These are phyloP conservation scores for Boletales sp. DNA, from an alignment of 768 basidiomycete species.

Conservation along the genomic window DNA sequence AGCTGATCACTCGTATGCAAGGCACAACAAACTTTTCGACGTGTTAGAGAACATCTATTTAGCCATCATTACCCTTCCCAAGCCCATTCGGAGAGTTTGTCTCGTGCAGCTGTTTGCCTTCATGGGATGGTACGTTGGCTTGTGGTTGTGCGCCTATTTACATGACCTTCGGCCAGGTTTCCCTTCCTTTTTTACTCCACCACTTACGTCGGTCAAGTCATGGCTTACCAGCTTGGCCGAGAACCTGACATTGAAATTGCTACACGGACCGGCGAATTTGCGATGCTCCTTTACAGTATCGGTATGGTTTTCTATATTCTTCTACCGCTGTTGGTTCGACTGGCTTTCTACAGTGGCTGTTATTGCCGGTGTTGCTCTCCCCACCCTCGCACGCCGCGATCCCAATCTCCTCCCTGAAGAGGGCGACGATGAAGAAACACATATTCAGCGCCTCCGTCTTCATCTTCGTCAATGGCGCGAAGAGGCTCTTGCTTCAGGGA, in stretches of 20 bases:
- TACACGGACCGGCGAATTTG: conserved; percentile 80
- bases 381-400: conserved; percentile 79
- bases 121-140: conserved; percentile 78
- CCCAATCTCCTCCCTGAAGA: conserved; percentile 70
- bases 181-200: conserved; percentile 95
- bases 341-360: conserved; percentile 65
- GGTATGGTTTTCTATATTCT: conserved; percentile 40
- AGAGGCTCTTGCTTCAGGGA: conserved; percentile 74
- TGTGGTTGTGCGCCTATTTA: conserved; percentile 8
- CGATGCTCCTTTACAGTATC: conserved; percentile 87
- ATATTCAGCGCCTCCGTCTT: conserved; percentile 63
- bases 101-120: conserved; percentile 93
- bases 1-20: conserved; percentile 4
- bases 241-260: conserved; percentile 85
- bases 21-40: conserved; percentile 58
- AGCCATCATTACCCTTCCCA: conserved; percentile 73
- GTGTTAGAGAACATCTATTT: conserved; percentile 74
- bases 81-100: conserved; percentile 84
- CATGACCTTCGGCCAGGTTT: conserved; percentile 52
- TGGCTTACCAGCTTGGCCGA: conserved; percentile 71
- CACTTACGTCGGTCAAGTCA: conserved; percentile 90
- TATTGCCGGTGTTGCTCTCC: conserved; percentile 74
- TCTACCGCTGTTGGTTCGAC: neutral
- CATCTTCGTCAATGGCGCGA: conserved; percentile 80
- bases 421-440: conserved; percentile 67